Conservation (phyloP, 129 eudicot genomes). For the Rutidosis leptorrhynchoides region DNA sequence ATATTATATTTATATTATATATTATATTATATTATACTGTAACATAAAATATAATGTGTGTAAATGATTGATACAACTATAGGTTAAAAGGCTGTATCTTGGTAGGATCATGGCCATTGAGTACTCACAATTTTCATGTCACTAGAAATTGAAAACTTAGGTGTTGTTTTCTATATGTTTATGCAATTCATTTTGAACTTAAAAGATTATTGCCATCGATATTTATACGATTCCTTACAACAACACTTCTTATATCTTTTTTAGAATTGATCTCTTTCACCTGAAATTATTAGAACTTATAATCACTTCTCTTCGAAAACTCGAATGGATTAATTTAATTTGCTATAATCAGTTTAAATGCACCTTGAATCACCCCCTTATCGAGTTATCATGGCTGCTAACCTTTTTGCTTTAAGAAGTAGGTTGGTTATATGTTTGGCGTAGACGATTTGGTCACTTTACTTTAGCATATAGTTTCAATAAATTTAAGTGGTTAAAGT, state of each 20-base stretch:
- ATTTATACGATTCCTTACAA: background rate
- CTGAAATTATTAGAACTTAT: background rate
- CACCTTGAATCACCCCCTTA: background rate
- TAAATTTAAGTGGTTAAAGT: background rate
- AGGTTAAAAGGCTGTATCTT: slow-evolving; percentile 11
- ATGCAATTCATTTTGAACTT: background rate
- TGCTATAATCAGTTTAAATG: background rate
- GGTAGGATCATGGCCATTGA: slow-evolving; percentile 1
- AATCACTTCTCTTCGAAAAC: background rate
- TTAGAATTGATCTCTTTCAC: background rate
- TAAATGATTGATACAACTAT: background rate
- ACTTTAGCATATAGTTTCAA: slow-evolving; percentile 9
- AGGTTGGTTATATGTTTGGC: background rate
- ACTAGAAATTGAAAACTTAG: slow-evolving; percentile 11
- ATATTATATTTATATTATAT: too few relatives aligned
- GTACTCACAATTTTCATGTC: slow-evolving; percentile 13
- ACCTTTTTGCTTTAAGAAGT: background rate
- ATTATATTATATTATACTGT: too few relatives aligned
- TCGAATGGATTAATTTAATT: background rate
- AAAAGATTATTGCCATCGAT: background rate
- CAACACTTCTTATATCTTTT: background rate
- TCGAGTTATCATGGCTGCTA: background rate
- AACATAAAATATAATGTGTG: too few relatives aligned
- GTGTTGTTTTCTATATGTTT: background rate
- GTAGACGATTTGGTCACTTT: background rate